Conservation (phyloP, 495 filamentous ascomycete species). For the Jackrogersella minutella region DNA sequence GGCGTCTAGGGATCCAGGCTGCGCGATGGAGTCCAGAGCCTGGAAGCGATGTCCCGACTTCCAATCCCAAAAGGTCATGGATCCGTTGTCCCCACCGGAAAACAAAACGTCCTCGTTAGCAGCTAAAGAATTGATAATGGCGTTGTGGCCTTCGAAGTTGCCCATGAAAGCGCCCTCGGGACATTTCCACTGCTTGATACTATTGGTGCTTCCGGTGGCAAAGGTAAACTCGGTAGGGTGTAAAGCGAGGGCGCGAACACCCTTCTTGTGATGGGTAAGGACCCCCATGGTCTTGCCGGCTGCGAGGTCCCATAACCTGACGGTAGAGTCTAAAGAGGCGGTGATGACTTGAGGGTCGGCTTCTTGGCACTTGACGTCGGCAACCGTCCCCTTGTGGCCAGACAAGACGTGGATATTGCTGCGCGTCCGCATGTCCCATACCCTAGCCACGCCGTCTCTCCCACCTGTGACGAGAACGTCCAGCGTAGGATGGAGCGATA, state of each 20-base stretch:
- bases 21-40: conserved; percentile 83
- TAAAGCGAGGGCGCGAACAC: conserved; percentile 81
- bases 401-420: conserved; percentile 93
- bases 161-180: conserved; percentile 99
- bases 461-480: conserved; percentile 96
- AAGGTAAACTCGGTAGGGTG: conserved; percentile 98
- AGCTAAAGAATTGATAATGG: conserved; percentile 92
- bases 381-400: conserved; percentile 89
- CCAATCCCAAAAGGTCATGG: conserved; percentile 99
- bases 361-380: conserved; percentile 91
- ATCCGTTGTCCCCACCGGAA: conserved; percentile 94
- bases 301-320: conserved; percentile 95
- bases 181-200: conserved; percentile 99
- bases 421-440: conserved; percentile 98
- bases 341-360: conserved; percentile 96
- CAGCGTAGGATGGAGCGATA: conserved; percentile 89
- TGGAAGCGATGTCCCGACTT: conserved; percentile 95
- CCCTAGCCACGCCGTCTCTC: conserved; percentile 89
- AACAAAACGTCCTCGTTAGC: conserved; percentile 96
- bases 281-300: conserved; percentile 96
- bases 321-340: conserved; percentile 87
- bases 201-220: conserved; percentile 85
- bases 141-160: conserved; percentile 96
- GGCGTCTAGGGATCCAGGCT: conserved; percentile 92
- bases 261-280: conserved; percentile 98